Base-by-base conservation (phyloP, 2,329 filamentous ascomycete genomes). In the Juglanconis sp. region DNA sequence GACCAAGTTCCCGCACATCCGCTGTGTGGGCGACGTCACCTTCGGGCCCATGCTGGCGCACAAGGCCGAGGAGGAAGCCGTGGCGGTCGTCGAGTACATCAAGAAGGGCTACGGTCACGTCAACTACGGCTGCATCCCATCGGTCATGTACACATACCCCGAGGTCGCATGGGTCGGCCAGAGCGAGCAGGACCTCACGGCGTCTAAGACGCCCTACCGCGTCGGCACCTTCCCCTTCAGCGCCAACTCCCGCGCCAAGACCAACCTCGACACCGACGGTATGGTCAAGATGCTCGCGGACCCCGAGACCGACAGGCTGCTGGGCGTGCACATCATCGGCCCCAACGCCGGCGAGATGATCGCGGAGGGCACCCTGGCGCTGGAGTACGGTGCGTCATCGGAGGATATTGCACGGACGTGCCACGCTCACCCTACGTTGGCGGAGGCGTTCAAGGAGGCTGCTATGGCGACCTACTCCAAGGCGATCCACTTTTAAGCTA, bases 1-100 rank as follows among this genome's bases (percentile, higher is more conserved):
- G 78, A 99, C 95, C 72, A 98, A 97, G 82, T 81, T 95, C 68
- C 91, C 93, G 52, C 95, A 99, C 81, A 97, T 99, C 76, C 93
- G 95, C 70, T 95, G 94, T 70, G 90, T 98, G 67, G 95, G 95
- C 72, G 95, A 98, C 76, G 91, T 87, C 73, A 99, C 95, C 51
- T 99, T 99, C 75, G 95, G 95, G 9, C 93, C 93, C 72, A 99
- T 99, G 95, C 88, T 99, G 71, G 95, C 95, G 57, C 95, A 99
- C 86, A 99, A 99, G 86, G 95, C 95, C 55, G 95, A 99, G 79
- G 95, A 99, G 79, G 95, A 99, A 80, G 95, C 86, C 63, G 93
- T 98, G 65, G 95, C 95, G 36, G 94, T 89, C 60, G 84, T 98
- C 65, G 95, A 99, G 79, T 98, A 92, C 83, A 95, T 99, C 78